Evolutionary conservation across 108 stramenopile genomes (phyloP).

Genomic region (Cyclotella sp.): DNA sequence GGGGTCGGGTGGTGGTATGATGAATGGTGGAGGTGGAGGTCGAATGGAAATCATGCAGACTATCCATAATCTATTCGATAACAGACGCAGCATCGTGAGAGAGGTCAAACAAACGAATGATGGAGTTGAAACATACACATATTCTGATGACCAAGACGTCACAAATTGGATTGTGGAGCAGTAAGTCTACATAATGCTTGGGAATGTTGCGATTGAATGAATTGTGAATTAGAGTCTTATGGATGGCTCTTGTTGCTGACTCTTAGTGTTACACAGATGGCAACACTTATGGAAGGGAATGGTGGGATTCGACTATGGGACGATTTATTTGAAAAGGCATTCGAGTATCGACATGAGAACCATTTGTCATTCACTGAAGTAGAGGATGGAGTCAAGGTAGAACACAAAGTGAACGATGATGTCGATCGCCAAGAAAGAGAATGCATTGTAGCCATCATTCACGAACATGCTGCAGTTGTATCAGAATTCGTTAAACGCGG

Average conservation of each 20-base stretch:
- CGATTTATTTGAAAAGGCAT: constrained; percentile 26
- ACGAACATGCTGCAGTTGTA: constrained; percentile 31
- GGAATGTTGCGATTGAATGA: not conserved
- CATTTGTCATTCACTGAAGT: constrained; percentile 1
- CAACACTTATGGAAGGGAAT: constrained; percentile 9
- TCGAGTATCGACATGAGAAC: constrained; percentile 25
- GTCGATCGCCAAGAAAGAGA: constrained; percentile 20
- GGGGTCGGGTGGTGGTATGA: not conserved
- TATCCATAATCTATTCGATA: constrained; percentile 20
- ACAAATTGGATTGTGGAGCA: constrained; percentile 28
- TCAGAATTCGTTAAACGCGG: constrained; percentile 21
- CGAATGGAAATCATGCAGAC: constrained; percentile 6
- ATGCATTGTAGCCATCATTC: constrained; percentile 23
- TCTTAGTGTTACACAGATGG: constrained; percentile 17
- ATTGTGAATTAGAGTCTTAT: not conserved
- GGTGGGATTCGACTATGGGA: constrained; percentile 29
- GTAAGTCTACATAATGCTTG: not conserved
- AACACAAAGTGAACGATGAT: constrained; percentile 6
- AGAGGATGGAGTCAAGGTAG: constrained; percentile 22
- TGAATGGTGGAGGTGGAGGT: not conserved
- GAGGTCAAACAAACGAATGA: constrained; percentile 3
- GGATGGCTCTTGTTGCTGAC: not conserved
- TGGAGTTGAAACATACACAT: constrained; percentile 20
- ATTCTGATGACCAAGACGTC: constrained; percentile 18
- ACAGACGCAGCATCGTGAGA: constrained; percentile 17